A percentile compares a stretch with the other conserved stretches of the same genome.
Evolutionary conservation across 768 basidiomycete species (phyloP).

Genomic region (Lentinus tigrinus): DNA sequence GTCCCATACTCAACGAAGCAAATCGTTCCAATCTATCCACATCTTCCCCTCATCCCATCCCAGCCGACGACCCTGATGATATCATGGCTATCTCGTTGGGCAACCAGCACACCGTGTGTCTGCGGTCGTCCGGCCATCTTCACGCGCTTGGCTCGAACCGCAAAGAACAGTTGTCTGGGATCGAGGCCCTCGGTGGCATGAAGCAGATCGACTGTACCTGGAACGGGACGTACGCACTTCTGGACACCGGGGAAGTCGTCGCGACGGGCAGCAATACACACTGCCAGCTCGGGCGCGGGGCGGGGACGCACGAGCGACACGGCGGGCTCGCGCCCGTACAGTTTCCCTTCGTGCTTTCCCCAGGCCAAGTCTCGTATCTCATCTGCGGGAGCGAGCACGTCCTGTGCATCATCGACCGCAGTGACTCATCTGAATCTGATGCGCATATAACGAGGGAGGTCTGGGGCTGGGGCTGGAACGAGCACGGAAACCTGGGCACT

Average conservation of each 20-base stretch:
- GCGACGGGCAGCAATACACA: slow-evolving; percentile 55
- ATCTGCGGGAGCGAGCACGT: slow-evolving; percentile 89
- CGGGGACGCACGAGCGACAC: slow-evolving; percentile 2
- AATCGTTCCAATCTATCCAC: slow-evolving; percentile 30
- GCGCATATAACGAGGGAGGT: slow-evolving; percentile 37
- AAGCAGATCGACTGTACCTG: slow-evolving; percentile 61
- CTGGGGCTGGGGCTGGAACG: slow-evolving; percentile 98
- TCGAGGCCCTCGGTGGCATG: slow-evolving; percentile 28
- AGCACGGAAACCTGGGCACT: slow-evolving; percentile 89
- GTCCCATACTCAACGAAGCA: slow-evolving; percentile 29
- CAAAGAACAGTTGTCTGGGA: slow-evolving; percentile 61
- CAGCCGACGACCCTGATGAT: slow-evolving; percentile 11
- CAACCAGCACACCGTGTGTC: slow-evolving; percentile 51
- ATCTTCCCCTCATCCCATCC: slow-evolving; percentile 35
- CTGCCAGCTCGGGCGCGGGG: slow-evolving; percentile 62
- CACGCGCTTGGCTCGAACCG: slow-evolving; percentile 65
- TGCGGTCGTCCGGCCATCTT: slow-evolving; percentile 46
- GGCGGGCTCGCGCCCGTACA: slow-evolving; percentile 28
- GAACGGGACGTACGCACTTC: slow-evolving; percentile 69
- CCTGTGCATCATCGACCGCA: slow-evolving; percentile 33
- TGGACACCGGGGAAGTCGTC: slow-evolving; percentile 32
- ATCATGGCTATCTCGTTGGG: slow-evolving; percentile 39
- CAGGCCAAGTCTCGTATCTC: slow-evolving; percentile 32
- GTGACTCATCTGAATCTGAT: not conserved
- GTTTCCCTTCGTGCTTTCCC: slow-evolving; percentile 28